A percentile compares a stretch with the other conserved stretches of the same genome.
Conservation (phyloP, 805 yeast genomes). For the Isabelozyma rhagii region DNA sequence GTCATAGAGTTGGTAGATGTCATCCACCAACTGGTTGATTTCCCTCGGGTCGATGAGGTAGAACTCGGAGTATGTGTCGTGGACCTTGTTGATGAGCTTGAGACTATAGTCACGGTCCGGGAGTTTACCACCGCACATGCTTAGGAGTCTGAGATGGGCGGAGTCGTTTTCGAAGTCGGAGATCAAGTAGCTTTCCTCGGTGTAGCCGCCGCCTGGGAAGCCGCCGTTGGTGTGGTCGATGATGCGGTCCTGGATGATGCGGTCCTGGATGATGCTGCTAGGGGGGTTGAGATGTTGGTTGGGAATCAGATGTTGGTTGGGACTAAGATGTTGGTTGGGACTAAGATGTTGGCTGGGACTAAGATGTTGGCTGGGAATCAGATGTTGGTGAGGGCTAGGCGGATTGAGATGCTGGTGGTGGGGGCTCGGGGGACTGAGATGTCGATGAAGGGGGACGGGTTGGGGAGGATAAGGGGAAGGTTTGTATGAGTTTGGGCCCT, state of each 20-base stretch:
- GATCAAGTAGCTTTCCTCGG: constrained; percentile 19
- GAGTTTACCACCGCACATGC: constrained; percentile 14
- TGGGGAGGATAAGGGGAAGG: background rate
- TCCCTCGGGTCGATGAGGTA: constrained; percentile 27
- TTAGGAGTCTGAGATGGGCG: constrained; percentile 19
- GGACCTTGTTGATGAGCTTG: constrained; percentile 20
- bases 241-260: background rate
- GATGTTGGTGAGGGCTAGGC: too few relatives aligned
- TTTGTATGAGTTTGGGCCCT: background rate
- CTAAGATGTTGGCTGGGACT: background rate
- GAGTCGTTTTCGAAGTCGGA: constrained; percentile 25
- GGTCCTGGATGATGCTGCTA: background rate
- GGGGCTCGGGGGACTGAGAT: too few relatives aligned
- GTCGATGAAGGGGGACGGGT: too few relatives aligned
- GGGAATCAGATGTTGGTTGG: background rate
- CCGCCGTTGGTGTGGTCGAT: background rate
- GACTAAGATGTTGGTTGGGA: background rate
- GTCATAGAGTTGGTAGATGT: constrained; percentile 12
- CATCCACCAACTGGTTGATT: constrained; percentile 10
- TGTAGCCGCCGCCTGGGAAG: background rate
- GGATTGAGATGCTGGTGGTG: too few relatives aligned
- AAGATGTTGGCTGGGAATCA: background rate
- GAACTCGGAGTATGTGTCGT: constrained; percentile 31
- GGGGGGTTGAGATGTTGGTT: background rate
- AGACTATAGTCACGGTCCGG: constrained; percentile 24